Conservation (phyloP, 2,329 filamentous ascomycete genomes). For the Cadophora sp. region DNA sequence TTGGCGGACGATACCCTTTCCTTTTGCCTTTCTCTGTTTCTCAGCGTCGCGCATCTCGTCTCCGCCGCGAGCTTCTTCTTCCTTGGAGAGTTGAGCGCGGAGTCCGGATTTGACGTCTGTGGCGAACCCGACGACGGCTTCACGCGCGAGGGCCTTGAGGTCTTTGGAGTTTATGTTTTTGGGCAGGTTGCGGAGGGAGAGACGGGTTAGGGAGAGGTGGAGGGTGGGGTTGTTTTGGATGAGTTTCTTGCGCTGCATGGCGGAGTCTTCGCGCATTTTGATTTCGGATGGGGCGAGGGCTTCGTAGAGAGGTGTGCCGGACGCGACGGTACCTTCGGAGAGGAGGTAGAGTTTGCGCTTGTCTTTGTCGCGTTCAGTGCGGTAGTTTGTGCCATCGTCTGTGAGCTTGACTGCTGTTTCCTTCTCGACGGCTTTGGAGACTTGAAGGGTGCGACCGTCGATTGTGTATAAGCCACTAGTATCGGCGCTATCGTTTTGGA, state of each 20-base stretch:
- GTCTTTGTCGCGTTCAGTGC: constrained; percentile 77
- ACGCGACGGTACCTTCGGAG: constrained; percentile 81
- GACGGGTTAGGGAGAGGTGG: constrained; percentile 86
- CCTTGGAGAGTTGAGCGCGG: constrained; percentile 82
- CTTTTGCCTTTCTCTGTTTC: constrained; percentile 77
- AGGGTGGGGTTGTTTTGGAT: constrained; percentile 91
- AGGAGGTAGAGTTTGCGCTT: constrained; percentile 90
- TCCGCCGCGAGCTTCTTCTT: constrained; percentile 82
- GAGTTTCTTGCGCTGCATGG: constrained; percentile 85
- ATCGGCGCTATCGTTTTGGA: constrained; percentile 86
- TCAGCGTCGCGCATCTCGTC: constrained; percentile 84
- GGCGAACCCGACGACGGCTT: constrained; percentile 94
- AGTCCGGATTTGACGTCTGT: constrained; percentile 82
- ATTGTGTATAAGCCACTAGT: constrained; percentile 86
- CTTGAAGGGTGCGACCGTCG: constrained; percentile 84
- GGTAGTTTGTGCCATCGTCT: constrained; percentile 67
- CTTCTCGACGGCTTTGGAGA: constrained; percentile 85
- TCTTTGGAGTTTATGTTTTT: constrained; percentile 83
- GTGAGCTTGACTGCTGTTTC: constrained; percentile 79
- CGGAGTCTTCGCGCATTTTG: constrained; percentile 86
- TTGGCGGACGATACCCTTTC: constrained; percentile 88
- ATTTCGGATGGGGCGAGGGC: constrained; percentile 80
- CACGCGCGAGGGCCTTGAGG: constrained; percentile 86
- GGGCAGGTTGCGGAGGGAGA: constrained; percentile 91
- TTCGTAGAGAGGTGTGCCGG: constrained; percentile 78